Evolutionary conservation across 805 yeast species (phyloP).

Genomic region (Metschnikowia koreensis): DNA sequence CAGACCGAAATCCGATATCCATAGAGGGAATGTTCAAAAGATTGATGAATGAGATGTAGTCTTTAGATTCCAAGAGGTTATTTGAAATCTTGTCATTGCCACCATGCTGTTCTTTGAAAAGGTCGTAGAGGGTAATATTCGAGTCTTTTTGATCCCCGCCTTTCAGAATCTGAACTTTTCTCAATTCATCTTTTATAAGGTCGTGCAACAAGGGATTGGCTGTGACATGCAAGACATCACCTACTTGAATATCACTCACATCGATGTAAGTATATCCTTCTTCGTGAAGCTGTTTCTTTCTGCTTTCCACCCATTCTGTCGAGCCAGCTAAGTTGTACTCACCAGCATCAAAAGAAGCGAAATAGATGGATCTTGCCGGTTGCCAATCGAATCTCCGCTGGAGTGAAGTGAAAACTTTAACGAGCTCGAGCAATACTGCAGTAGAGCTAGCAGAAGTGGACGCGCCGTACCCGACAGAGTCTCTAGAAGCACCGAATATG

Average conservation of each 20-base stretch:
- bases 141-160: constrained; percentile 2
- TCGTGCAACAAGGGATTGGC: constrained; percentile 64
- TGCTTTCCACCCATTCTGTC: constrained; percentile 69
- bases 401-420: constrained; percentile 63
- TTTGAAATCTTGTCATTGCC: constrained; percentile 28
- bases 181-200: constrained; percentile 44
- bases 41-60: constrained; percentile 65
- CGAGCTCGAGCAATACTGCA: constrained; percentile 65
- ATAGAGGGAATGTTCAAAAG: constrained; percentile 68
- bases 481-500: constrained; percentile 81
- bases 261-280: constrained; percentile 74
- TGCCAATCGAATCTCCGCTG: constrained; percentile 69
- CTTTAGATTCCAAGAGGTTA: constrained; percentile 47
- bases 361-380: constrained; percentile 79
- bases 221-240: constrained; percentile 49
- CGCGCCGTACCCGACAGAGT: constrained; percentile 75
- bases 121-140: constrained; percentile 24
- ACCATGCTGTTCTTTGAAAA: constrained; percentile 24
- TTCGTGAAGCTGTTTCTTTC: constrained; percentile 49
- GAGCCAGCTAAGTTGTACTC: constrained; percentile 82
- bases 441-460: constrained; percentile 72
- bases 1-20: constrained; percentile 51
- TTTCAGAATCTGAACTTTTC: constrained; percentile 19
- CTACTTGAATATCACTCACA: constrained; percentile 63
- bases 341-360: constrained; percentile 80